Percentiles rank a stretch among this genome's conserved stretches.
Evolutionary conservation across 2,329 filamentous ascomycete genomes (phyloP).

Genomic region (Myriosclerotinia duriaeana): DNA sequence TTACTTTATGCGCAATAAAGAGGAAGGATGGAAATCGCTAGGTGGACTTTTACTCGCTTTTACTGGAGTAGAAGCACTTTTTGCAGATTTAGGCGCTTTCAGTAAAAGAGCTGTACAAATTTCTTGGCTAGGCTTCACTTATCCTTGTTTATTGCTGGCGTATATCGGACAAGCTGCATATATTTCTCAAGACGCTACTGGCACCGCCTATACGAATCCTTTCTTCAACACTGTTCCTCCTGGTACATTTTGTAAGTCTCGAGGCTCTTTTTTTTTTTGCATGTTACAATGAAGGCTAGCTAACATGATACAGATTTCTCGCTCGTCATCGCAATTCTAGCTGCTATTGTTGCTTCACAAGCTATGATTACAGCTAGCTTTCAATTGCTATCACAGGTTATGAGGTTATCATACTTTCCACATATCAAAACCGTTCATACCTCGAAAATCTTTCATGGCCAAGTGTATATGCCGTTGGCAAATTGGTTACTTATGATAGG

Average conservation of each 20-base stretch:
- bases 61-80: conserved; percentile 76
- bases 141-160: conserved; percentile 59
- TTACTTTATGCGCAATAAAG: conserved; percentile 59
- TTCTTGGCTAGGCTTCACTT: conserved; percentile 67
- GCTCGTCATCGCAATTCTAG: conserved; percentile 66
- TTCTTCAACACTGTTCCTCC: conserved; percentile 71
- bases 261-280: background rate
- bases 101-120: conserved; percentile 68
- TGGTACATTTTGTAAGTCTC: conserved; percentile 56
- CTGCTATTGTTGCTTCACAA: conserved; percentile 73
- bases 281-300: background rate
- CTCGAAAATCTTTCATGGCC: conserved; percentile 67
- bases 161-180: conserved; percentile 67
- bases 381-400: conserved; percentile 66
- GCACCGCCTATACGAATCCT: conserved; percentile 66
- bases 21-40: conserved; percentile 62
- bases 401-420: conserved; percentile 69
- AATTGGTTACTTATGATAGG: conserved; percentile 79
- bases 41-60: conserved; percentile 74
- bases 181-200: conserved; percentile 56
- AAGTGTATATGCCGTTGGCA: conserved; percentile 72
- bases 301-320: conserved; percentile 48
- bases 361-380: conserved; percentile 77
- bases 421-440: conserved; percentile 74
- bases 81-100: conserved; percentile 77